Conservation (phyloP, 768 basidiomycete species). For the Leucocoprinus leucothites region DNA sequence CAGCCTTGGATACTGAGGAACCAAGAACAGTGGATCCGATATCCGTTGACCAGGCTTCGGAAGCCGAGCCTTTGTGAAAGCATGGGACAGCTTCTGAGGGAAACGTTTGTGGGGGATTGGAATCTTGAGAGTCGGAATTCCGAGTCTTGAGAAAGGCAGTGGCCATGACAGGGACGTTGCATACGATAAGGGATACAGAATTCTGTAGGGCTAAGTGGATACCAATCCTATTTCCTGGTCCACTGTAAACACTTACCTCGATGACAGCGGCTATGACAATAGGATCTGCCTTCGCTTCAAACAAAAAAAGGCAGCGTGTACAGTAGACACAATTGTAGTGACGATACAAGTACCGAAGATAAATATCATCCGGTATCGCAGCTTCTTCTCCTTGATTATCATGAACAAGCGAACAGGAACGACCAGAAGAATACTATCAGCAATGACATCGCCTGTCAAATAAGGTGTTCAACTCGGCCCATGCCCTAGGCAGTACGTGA, state of each 20-base stretch:
- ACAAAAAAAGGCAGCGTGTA: slow-evolving; percentile 40
- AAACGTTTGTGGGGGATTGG: background rate
- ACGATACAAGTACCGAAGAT: slow-evolving; percentile 50
- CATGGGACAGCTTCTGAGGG: background rate
- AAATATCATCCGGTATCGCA: slow-evolving; percentile 39
- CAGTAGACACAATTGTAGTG: slow-evolving; percentile 42
- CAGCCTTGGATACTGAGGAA: too few species aligned
- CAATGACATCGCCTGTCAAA: slow-evolving; percentile 40
- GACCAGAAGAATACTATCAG: slow-evolving; percentile 42
- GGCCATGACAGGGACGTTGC: background rate
- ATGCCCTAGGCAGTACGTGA: background rate
- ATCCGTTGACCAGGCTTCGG: too few species aligned
- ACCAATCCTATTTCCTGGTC: background rate
- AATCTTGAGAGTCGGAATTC: background rate
- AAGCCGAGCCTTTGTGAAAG: too few species aligned
- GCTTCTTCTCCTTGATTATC: slow-evolving; percentile 32
- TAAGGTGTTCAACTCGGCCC: background rate
- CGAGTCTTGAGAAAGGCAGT: background rate
- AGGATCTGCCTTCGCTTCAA: slow-evolving; percentile 24
- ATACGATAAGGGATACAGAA: background rate
- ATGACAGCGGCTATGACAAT: slow-evolving; percentile 38
- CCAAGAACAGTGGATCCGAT: too few species aligned
- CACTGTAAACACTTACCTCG: slow-evolving; percentile 28
- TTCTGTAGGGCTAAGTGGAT: background rate
- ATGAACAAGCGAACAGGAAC: slow-evolving; percentile 44